Evolutionary conservation across 225 moss, liverwort and hornwort genomes (phyloP), one percentile per base, ranked within the genome.

Genomic region (Bryum argenteum): DNA sequence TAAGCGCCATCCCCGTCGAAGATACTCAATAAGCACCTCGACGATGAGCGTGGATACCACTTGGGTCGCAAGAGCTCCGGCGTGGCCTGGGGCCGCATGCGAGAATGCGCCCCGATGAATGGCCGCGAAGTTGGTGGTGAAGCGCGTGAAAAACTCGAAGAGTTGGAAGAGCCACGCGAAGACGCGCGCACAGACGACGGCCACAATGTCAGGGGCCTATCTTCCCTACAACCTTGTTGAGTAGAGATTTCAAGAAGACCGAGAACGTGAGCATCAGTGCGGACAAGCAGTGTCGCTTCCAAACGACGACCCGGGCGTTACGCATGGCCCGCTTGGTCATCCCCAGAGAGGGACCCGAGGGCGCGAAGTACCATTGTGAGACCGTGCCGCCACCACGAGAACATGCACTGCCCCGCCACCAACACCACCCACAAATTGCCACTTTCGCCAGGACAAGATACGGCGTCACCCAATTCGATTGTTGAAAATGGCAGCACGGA

Each of bases 311-410:
- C 96, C 93, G 48, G 43, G 91, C 91, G 68, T 85, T 83, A 39
- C 85, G 63, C 22, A 93, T 44, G 26, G 93, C 70, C 65, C 85
- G 82, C 77, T 78, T 84, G 9, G 80, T 89, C 60, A 73, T 79
- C 13, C 93, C 91, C 10, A 48, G 70, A 9, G 80, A 83, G 40
- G 88, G 82, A n/a, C 82, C 79, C 0, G 86, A 61, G 0, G 73
- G 51, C 3, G 90, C 85, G 53, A 97, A 97, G 65, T 93, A 97
- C 96, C 96, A 93, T 56, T 93, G 93, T 21, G 93, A 82, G 15
- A 91, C 72, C 9, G 93, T 88, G 52, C 93, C 93, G 61, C 91
- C 51, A 90, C 75, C 10, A 89, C 79, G 17, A 87, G 89, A 59
- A 87, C 73, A 44, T 87, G 91, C 16, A 87, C 50, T 93, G 88